These are phyloP conservation scores for Quercus wislizeni DNA, from an alignment of 306 rosid genomes.

Conservation along the genomic window DNA sequence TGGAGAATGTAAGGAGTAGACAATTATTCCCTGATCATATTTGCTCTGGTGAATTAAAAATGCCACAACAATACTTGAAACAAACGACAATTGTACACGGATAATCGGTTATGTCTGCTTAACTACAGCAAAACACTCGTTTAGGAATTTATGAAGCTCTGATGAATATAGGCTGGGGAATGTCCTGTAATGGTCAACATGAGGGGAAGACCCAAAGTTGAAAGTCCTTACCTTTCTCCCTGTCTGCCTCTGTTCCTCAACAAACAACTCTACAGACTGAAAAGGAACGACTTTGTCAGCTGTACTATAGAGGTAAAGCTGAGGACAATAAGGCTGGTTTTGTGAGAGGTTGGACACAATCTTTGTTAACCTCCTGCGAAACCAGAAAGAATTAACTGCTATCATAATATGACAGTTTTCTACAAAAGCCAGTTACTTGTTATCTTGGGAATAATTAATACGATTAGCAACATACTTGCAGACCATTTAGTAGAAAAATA, in stretches of 20 bases:
- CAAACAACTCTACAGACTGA: conserved; percentile 59
- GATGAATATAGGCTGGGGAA: conserved; percentile 63
- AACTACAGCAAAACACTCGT: conserved; percentile 39
- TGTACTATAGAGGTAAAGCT: conserved; percentile 87
- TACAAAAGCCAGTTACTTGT: not conserved
- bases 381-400: conserved; percentile 6
- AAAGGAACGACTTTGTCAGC: conserved; percentile 78
- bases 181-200: conserved; percentile 82
- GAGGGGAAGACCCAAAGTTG: conserved; percentile 74
- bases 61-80: not conserved
- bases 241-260: conserved; percentile 60
- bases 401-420: not conserved
- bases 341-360: conserved; percentile 43
- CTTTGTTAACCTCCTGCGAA: conserved; percentile 67
- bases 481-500: not conserved
- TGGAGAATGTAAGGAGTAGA: not conserved
- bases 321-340: conserved; percentile 64
- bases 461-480: not conserved
- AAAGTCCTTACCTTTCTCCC: conserved; percentile 59
- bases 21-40: not conserved
- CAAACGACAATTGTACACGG: not conserved
- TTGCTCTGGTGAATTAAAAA: not conserved
- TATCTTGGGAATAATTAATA: not conserved
- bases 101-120: conserved; percentile 12
- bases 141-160: conserved; percentile 49